phyloP scores from a whole-genome alignment of 2,329 filamentous ascomycete genomes.

The Fusarium xyrophilum region DNA sequence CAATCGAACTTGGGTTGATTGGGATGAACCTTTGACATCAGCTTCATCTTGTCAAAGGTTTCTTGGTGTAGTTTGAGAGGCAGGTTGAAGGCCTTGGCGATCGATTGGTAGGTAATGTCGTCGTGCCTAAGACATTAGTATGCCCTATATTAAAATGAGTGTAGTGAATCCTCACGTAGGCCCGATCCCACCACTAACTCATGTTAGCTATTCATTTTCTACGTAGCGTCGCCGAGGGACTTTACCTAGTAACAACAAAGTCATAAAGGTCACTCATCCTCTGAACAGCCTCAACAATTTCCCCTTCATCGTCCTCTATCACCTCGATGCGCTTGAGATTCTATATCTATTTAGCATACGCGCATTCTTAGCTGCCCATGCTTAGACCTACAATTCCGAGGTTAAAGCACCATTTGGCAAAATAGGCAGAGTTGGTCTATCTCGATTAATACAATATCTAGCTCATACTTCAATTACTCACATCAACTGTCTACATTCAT shows the following conservation, averaged over 20 bases:
- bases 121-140: slow-evolving; percentile 71
- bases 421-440: slow-evolving; percentile 68
- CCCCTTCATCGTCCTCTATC: slow-evolving; percentile 87
- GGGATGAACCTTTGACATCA: slow-evolving; percentile 75
- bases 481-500: slow-evolving; percentile 48
- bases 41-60: slow-evolving; percentile 83
- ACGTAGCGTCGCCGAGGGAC: neutral
- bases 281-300: slow-evolving; percentile 85
- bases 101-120: slow-evolving; percentile 95
- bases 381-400: slow-evolving; percentile 61
- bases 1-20: slow-evolving; percentile 80
- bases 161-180: slow-evolving; percentile 70
- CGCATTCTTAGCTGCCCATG: neutral
- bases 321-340: slow-evolving; percentile 87
- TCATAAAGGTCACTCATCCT: slow-evolving; percentile 92
- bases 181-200: slow-evolving; percentile 82
- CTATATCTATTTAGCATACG: slow-evolving; percentile 46
- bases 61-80: slow-evolving; percentile 78
- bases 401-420: slow-evolving; percentile 70
- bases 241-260: slow-evolving; percentile 84
- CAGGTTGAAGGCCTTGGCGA: slow-evolving; percentile 86
- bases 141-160: neutral
- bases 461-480: slow-evolving; percentile 38
- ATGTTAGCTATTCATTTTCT: slow-evolving; percentile 8
- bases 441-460: slow-evolving; percentile 24